These are phyloP conservation scores for Lactarius psammicola DNA, from an alignment of 768 basidiomycete species.

Conservation along the genomic window DNA sequence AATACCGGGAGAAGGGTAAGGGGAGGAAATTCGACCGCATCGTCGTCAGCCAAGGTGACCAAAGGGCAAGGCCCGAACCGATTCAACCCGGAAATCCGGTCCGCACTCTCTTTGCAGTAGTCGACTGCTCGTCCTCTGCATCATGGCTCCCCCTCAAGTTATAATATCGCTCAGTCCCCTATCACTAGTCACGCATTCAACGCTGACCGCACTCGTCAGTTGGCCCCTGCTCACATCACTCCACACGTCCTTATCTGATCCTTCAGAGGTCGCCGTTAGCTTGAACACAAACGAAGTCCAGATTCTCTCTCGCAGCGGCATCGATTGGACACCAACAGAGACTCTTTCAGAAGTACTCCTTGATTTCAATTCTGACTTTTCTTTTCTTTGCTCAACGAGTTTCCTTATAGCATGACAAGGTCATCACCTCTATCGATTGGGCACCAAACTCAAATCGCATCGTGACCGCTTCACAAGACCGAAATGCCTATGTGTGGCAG, in stretches of 20 bases:
- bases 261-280: slow-evolving; percentile 83
- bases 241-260: slow-evolving; percentile 12
- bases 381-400: not conserved
- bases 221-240: slow-evolving; percentile 6
- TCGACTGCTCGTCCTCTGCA: slow-evolving; percentile 85
- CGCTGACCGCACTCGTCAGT: slow-evolving; percentile 80
- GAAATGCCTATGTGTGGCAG: slow-evolving; percentile 99
- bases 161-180: slow-evolving; percentile 74
- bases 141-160: slow-evolving; percentile 79
- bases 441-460: slow-evolving; percentile 95
- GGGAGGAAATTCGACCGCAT: slow-evolving; percentile 11
- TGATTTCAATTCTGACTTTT: not conserved
- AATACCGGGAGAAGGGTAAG: slow-evolving; percentile 12
- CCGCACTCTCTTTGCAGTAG: slow-evolving; percentile 48
- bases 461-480: slow-evolving; percentile 97
- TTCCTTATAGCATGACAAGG: slow-evolving; percentile 85
- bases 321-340: slow-evolving; percentile 68
- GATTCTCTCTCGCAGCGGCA: slow-evolving; percentile 67
- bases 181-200: slow-evolving; percentile 92
- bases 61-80: not conserved
- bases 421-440: slow-evolving; percentile 98
- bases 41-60: slow-evolving; percentile 1
- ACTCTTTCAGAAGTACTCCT: slow-evolving; percentile 77
- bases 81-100: not conserved
- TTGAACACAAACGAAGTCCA: slow-evolving; percentile 87